Evolutionary conservation across 2,329 filamentous ascomycete species (phyloP), one percentile per base, ranked within the genome.

Genomic region (Aspergillus sojae): DNA sequence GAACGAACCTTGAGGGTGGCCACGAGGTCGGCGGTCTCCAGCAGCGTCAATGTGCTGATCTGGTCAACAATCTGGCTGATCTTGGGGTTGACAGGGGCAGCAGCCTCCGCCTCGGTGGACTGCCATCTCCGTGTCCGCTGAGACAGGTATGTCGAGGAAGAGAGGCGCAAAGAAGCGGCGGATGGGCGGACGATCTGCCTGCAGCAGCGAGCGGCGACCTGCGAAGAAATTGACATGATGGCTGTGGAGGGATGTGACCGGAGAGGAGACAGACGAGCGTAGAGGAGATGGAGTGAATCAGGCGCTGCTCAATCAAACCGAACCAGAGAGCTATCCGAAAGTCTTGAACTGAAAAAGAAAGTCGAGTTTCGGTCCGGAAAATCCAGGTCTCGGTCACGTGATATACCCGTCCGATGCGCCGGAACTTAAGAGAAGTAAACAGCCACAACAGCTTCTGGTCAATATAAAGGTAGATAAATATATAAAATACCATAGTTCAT

Each of bases 11-110:
- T 99, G 78, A 99, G 85, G 81, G 89, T 93, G 60, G 94, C 89
- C 60, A 99, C 95, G 65, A 99, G 85, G 78, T 98, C 95, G 63
- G 96, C 94, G 45, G 95, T 99, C 87, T 99, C 96, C 74, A 99
- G 84, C 63, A 99, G 86, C 52, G 94, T 99, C 87, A 99, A 90
- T 87, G 95, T 90, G 82, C 94, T 96, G 81, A 99, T 99, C 82
- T 99, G 94, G 79, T 99, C 94, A 75, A 99, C 95, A 76, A 99
- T 99, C 64, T 87, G 88, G 72, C 89, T 81, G 74, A 99, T 97
- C 87, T 99, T 99, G 67, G 95, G 93, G 82, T 92, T 96, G 66
- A 84, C 80, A 72, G 86, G 79, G 62, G 84, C 81, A 61, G 84
- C 84, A 62, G 73, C 66, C 41, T 68, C 75, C 61, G 85, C 88